Evolutionary conservation across 2,329 filamentous ascomycete species (phyloP), one percentile per base, ranked within the genome.

Genomic region (Sphaerulina populicola): DNA sequence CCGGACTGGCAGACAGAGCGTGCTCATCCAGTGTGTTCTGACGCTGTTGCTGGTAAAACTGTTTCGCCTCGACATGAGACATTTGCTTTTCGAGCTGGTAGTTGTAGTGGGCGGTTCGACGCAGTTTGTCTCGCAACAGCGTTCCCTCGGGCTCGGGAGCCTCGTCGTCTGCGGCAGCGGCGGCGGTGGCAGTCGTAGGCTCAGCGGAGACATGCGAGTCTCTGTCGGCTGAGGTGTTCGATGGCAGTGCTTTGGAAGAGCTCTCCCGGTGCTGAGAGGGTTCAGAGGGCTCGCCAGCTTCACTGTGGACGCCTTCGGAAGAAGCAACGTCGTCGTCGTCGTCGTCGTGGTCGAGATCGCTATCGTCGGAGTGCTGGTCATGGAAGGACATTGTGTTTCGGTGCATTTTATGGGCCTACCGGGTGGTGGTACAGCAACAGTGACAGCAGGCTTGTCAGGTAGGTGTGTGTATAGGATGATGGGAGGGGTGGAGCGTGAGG

Each of bases 31-130:
- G 64, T 37, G 71, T 75, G 56, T 84, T 85, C 52, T 83, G 74
- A 68, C 89, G 86, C 69, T 88, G 89, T 59, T 87, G 79, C 71
- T 96, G 91, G 69, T 95, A 98, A 72, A 97, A 94, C 56, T 96
- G 78, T 70, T 95, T 97, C 53, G 91, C 88, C 67, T 98, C 93
- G 23, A 87, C 84, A 68, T 95, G 89, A 64, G 85, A 94, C 82
- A 95, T 86, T 64, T 91, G 87, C 63, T 93, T 94, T 70, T 98
- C 93, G 47, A 88, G 86, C 47, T 91, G 85, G 64, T 91, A 88
- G 69, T 96, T 90, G 71, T 94, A 96, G 66, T 89, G 94, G 15
- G 90, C 87, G 7, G 89, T 95, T 66, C 83, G 84, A 51, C 76
- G 72, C 64, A 80, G 76, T 64, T 72, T 75, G 61, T 77, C 74